phyloP scores from a whole-genome alignment of 352 stramenopile genomes.

The Pythium phragmiticola region DNA sequence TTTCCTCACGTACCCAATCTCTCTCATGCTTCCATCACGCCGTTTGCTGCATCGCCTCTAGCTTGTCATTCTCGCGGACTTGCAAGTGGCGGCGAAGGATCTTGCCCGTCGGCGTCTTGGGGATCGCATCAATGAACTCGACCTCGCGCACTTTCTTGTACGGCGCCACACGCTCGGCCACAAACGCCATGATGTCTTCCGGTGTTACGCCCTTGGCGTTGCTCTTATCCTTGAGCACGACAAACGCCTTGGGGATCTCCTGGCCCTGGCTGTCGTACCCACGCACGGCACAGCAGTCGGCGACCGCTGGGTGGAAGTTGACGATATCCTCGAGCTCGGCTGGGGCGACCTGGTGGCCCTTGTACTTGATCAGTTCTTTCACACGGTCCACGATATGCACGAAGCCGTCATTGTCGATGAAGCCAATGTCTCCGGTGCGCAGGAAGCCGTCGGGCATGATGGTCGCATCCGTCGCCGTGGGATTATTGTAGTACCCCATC shows the following conservation, averaged over 20 bases:
- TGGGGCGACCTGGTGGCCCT: conserved; percentile 90
- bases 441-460: conserved; percentile 83
- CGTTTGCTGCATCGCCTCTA: background rate
- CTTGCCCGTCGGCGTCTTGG: conserved; percentile 91
- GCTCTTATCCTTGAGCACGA: conserved; percentile 50
- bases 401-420: conserved; percentile 91
- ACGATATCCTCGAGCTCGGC: conserved; percentile 92
- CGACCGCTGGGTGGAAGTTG: conserved; percentile 59
- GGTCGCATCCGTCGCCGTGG: conserved; percentile 75
- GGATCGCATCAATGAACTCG: conserved; percentile 83
- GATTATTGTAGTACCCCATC: conserved; percentile 83
- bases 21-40: no score
- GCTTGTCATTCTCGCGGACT: conserved; percentile 10
- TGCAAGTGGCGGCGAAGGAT: conserved; percentile 86
- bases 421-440: conserved; percentile 88
- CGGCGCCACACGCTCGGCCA: conserved; percentile 59
- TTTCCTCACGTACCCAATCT: no score
- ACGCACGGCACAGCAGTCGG: conserved; percentile 48
- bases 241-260: conserved; percentile 92
- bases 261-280: conserved; percentile 53
- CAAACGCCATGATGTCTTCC: conserved; percentile 72
- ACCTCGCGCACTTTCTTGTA: conserved; percentile 84
- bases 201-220: conserved; percentile 33
- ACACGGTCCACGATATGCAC: conserved; percentile 91
- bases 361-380: conserved; percentile 96